phyloP scores from a whole-genome alignment of 169 alveolate genomes.

The Perkinsus marinus region DNA sequence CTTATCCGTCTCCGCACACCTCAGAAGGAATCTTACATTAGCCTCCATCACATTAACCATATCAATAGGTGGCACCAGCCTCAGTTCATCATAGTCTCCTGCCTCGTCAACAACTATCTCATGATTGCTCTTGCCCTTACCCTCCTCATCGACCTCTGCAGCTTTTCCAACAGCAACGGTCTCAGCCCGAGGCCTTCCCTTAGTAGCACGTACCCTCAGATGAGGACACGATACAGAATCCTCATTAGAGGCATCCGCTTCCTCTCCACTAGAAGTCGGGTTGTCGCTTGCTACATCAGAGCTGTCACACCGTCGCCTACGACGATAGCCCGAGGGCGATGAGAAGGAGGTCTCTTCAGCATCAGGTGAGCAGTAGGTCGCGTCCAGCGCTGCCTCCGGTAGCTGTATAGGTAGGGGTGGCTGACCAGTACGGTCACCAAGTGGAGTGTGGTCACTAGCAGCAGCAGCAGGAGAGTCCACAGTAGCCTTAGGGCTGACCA shows the following conservation, averaged over 20 bases:
- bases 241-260: neutral
- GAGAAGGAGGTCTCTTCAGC: no score
- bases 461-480: no score
- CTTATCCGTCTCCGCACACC: neutral
- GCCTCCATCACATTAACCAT: neutral
- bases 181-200: neutral
- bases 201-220: neutral
- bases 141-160: neutral
- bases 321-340: no score
- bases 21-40: neutral
- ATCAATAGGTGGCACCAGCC: neutral
- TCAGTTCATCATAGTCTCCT: neutral
- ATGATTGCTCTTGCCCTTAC: no score
- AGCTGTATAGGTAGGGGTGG: no score
- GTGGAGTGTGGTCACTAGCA: no score
- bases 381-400: no score
- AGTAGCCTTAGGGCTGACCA: neutral
- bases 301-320: neutral
- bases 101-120: neutral
- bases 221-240: neutral
- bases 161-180: neutral
- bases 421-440: no score
- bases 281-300: neutral
- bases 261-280: neutral
- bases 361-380: no score